A percentile compares a stretch with the other conserved stretches of the same genome.
Conservation (phyloP, 2,329 filamentous ascomycete genomes). For the Botryotinia narcissicola region DNA sequence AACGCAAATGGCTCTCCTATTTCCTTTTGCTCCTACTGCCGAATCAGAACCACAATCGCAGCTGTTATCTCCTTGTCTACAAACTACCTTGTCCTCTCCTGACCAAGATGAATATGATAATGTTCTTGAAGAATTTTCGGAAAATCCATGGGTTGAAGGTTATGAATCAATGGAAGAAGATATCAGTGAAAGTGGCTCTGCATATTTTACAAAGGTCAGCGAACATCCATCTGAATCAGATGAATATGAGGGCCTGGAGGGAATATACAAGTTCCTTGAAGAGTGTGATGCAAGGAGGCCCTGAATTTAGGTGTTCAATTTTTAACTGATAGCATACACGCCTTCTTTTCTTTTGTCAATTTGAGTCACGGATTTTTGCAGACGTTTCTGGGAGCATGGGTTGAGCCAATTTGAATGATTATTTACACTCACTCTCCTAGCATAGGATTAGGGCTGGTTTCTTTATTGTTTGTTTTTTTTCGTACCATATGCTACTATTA, state of each 20-base stretch:
- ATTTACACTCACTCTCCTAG: neutral
- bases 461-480: neutral
- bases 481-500: neutral
- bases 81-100: conserved; percentile 5
- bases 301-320: neutral
- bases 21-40: conserved; percentile 76
- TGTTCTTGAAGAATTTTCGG: conserved; percentile 26
- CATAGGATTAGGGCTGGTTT: neutral
- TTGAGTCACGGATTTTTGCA: neutral
- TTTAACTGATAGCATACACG: neutral
- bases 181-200: conserved; percentile 35
- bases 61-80: conserved; percentile 31
- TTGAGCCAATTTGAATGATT: neutral
- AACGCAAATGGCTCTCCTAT: conserved; percentile 72
- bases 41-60: conserved; percentile 34
- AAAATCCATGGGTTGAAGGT: conserved; percentile 38
- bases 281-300: conserved; percentile 50
- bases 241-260: conserved; percentile 60
- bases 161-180: conserved; percentile 36
- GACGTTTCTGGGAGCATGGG: neutral
- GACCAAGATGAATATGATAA: conserved; percentile 38
- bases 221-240: conserved; percentile 42
- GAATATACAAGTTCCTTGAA: conserved; percentile 64
- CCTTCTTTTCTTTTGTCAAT: conserved; percentile 11
- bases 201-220: conserved; percentile 33